Evolutionary conservation across 2,329 filamentous ascomycete species (phyloP).

Genomic region (Calonectria fujianensis): DNA sequence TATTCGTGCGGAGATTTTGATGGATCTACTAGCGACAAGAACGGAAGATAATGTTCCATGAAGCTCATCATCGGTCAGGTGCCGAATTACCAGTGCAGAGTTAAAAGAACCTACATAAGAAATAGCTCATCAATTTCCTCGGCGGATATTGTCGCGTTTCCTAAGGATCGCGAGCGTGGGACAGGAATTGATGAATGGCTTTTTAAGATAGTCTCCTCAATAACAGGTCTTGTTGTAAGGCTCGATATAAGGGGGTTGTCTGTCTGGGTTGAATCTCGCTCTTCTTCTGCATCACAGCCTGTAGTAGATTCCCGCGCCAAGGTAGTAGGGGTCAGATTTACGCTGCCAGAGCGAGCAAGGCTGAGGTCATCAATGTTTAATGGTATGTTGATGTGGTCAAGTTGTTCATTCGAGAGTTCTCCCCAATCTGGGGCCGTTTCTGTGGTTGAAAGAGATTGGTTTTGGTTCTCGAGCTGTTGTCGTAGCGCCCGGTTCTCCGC

Average conservation of each 20-base stretch:
- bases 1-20: slow-evolving; percentile 14
- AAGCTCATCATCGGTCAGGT: not conserved
- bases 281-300: not conserved
- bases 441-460: not conserved
- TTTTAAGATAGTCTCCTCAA: not conserved
- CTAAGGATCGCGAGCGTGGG: not conserved
- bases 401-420: not conserved
- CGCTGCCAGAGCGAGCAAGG: not conserved
- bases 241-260: not conserved
- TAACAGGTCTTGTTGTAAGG: not conserved
- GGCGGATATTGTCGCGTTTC: not conserved
- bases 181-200: not conserved
- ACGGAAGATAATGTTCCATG: not conserved
- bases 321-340: not conserved
- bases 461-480: not conserved
- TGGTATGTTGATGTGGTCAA: not conserved
- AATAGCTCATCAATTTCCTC: slow-evolving; percentile 13
- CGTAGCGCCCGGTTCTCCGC: not conserved
- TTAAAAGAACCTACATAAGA: not conserved
- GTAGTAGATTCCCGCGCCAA: not conserved
- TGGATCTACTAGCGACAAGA: not conserved
- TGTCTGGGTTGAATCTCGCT: not conserved
- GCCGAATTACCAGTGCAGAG: not conserved
- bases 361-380: not conserved
- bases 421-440: not conserved